A percentile compares a stretch with the other conserved stretches of the same genome.
Conservation (phyloP, 192 early-diverging fungal genomes). For the Rhizoclosmatium sp. region DNA sequence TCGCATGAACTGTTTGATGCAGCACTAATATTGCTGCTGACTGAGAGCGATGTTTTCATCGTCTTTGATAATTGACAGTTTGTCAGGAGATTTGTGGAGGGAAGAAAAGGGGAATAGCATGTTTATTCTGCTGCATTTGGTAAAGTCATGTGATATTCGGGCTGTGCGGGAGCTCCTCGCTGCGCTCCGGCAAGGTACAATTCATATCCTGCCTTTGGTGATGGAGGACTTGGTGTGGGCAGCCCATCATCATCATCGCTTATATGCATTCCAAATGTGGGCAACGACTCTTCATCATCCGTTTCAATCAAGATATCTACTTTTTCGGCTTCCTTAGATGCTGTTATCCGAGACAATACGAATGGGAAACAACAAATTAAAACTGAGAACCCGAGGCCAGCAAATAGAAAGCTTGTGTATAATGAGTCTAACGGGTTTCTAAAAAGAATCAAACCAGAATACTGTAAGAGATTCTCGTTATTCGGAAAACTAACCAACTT, state of each 20-base stretch:
- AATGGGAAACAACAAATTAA: not conserved
- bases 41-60: not conserved
- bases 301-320: not conserved
- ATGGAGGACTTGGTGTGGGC: not conserved
- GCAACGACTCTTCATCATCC: not conserved
- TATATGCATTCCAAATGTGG: not conserved
- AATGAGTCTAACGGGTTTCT: conserved; percentile 5
- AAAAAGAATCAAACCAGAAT: too few species aligned
- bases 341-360: not conserved
- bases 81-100: too few species aligned
- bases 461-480: too few species aligned
- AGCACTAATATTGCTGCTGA: not conserved
- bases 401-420: conserved; percentile 3
- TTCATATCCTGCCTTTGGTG: not conserved
- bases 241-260: not conserved
- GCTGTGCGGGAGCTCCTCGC: not conserved
- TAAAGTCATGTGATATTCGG: not conserved
- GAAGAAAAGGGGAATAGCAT: not conserved
- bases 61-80: too few species aligned
- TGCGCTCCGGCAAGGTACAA: not conserved
- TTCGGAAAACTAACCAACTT: not conserved
- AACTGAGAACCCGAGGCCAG: not conserved
- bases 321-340: not conserved
- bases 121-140: conserved; percentile 4
- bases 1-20: not conserved